Evolutionary conservation across 2,329 filamentous ascomycete genomes (phyloP).

Genomic region (Phaeosphaeria sp.): DNA sequence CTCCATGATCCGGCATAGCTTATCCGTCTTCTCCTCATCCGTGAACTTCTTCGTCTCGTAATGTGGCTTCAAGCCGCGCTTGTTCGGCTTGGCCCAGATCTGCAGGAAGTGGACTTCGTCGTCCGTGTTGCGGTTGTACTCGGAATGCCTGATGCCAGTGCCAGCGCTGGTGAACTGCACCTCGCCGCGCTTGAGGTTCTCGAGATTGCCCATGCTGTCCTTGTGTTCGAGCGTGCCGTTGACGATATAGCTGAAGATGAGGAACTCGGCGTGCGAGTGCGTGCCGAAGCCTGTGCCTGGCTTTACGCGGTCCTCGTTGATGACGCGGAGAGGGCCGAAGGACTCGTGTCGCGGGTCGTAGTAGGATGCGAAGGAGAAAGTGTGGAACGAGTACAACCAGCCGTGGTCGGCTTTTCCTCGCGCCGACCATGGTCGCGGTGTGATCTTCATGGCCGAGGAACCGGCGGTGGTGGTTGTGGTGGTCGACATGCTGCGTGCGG

Average conservation of each 20-base stretch:
- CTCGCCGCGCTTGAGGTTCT: constrained; percentile 79
- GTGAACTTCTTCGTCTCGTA: constrained; percentile 79
- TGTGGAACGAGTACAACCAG: constrained; percentile 88
- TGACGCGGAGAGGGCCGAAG: constrained; percentile 80
- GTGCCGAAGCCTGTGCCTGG: constrained; percentile 80
- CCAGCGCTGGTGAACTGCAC: constrained; percentile 93
- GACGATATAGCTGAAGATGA: constrained; percentile 91
- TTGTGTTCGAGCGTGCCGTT: constrained; percentile 85
- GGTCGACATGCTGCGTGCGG: constrained; percentile 49
- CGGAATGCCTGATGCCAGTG: constrained; percentile 78
- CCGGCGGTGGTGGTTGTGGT: constrained; percentile 34
- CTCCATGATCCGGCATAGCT: constrained; percentile 77
- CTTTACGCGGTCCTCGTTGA: constrained; percentile 87
- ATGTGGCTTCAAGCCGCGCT: constrained; percentile 71
- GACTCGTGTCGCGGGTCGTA: constrained; percentile 71
- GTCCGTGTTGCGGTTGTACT: constrained; percentile 76
- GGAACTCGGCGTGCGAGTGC: constrained; percentile 83
- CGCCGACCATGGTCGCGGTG: constrained; percentile 72
- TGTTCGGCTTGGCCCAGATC: constrained; percentile 86
- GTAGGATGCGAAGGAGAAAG: constrained; percentile 80
- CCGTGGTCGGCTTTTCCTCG: constrained; percentile 82
- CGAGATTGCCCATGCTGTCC: constrained; percentile 76
- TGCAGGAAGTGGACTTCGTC: constrained; percentile 84
- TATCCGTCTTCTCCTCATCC: constrained; percentile 74
- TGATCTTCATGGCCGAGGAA: constrained; percentile 64